Evolutionary conservation across 2,329 filamentous ascomycete genomes (phyloP).

Genomic region (Tricladium varicosporioides): DNA sequence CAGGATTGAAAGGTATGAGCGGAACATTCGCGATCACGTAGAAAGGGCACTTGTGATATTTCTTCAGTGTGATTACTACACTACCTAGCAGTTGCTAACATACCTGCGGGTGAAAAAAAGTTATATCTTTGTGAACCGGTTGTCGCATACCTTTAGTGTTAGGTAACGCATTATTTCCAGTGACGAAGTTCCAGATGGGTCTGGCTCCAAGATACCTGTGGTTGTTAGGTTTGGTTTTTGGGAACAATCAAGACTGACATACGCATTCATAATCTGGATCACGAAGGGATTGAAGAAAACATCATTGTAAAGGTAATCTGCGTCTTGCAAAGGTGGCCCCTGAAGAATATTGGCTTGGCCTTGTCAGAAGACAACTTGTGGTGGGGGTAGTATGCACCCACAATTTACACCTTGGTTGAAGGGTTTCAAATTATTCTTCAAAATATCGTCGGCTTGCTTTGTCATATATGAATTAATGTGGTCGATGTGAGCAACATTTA

Average conservation of each 20-base stretch:
- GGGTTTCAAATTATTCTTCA: constrained; percentile 29
- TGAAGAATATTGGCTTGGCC: constrained; percentile 40
- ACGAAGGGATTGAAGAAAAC: constrained; percentile 43
- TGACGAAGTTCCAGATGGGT: constrained; percentile 41
- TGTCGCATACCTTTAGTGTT: constrained; percentile 38
- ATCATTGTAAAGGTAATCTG: constrained; percentile 36
- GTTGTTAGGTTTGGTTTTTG: constrained; percentile 6
- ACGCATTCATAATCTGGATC: constrained; percentile 40
- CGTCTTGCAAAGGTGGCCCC: constrained; percentile 35
- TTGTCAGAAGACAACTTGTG: neutral
- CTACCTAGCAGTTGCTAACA: too few relatives aligned
- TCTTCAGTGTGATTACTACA: neutral
- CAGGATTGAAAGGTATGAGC: constrained; percentile 35
- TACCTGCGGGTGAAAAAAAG: constrained; percentile 36
- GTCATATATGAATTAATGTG: constrained; percentile 36
- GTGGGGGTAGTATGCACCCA: constrained; percentile 11
- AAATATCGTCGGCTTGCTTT: constrained; percentile 35
- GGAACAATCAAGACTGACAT: neutral
- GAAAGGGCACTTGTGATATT: constrained; percentile 32
- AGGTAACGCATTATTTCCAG: constrained; percentile 40
- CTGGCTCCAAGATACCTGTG: constrained; percentile 40
- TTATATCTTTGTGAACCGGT: constrained; percentile 39
- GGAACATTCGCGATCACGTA: constrained; percentile 41
- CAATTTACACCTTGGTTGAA: constrained; percentile 39
- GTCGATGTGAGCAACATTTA: constrained; percentile 36